phyloP scores from a whole-genome alignment of 176 grass and related monocot genomes.

The Cenchrus fungigraminus region DNA sequence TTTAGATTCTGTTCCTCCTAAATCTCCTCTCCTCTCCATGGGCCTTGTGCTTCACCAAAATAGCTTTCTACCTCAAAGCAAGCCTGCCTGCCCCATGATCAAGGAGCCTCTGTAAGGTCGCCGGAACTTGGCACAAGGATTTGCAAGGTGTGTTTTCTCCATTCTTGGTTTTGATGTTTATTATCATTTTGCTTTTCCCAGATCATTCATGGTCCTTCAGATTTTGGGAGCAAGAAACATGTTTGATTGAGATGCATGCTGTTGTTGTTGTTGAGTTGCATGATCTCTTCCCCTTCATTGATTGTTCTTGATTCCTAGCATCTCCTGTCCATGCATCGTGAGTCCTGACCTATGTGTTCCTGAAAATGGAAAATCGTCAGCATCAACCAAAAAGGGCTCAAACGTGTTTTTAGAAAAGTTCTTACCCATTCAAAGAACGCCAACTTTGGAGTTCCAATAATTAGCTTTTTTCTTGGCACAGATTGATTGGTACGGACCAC shows the following conservation, averaged over 20 bases:
- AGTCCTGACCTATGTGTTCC: background rate
- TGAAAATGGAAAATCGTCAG: background rate
- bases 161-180: constrained; percentile 11
- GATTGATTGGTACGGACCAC: background rate
- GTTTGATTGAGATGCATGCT: constrained; percentile 1
- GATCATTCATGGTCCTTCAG: background rate
- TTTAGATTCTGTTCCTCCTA: constrained; percentile 52
- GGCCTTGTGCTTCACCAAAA: background rate
- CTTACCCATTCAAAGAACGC: background rate
- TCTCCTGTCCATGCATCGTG: background rate
- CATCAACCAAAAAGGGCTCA: background rate
- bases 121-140: constrained; percentile 30
- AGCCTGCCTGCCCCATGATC: background rate
- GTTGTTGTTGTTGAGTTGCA: constrained; percentile 6
- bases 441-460: constrained; percentile 5
- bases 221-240: background rate
- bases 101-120: constrained; percentile 7
- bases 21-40: constrained; percentile 47
- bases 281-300: background rate
- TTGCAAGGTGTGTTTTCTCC: constrained; percentile 26
- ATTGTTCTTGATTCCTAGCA: constrained; percentile 9
- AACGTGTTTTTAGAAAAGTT: constrained; percentile 29
- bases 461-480: constrained; percentile 30
- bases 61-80: constrained; percentile 20
- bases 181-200: background rate